These are phyloP conservation scores for Fulvia fulva DNA, from an alignment of 2,329 filamentous ascomycete species.

Conservation along the genomic window DNA sequence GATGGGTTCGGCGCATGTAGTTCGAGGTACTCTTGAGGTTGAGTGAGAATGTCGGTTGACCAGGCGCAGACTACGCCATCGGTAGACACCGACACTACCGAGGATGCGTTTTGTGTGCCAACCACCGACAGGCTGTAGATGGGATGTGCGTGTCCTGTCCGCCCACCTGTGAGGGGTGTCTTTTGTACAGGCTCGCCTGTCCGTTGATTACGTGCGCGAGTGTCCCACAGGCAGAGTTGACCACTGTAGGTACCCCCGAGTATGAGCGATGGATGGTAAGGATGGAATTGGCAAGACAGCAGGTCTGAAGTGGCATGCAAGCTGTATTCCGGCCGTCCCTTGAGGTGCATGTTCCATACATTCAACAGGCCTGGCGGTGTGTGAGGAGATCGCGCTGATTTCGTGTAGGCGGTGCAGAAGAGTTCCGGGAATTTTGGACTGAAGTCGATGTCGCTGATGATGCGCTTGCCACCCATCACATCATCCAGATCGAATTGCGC, in stretches of 20 bases:
- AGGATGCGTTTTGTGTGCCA: conserved; percentile 97
- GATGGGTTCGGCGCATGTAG: conserved; percentile 75
- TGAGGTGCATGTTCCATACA: conserved; percentile 95
- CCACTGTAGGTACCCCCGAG: conserved; percentile 95
- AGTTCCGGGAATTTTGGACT: conserved; percentile 89
- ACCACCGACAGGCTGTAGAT: conserved; percentile 95
- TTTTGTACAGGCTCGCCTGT: conserved; percentile 77
- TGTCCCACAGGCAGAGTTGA: conserved; percentile 96
- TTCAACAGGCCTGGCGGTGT: conserved; percentile 90
- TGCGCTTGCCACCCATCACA: conserved; percentile 94
- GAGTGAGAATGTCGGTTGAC: conserved; percentile 96
- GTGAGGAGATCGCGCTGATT: conserved; percentile 63
- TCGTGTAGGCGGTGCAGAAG: conserved; percentile 90
- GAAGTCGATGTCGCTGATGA: conserved; percentile 94
- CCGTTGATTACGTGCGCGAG: conserved; percentile 67
- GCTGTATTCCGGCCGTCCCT: conserved; percentile 90
- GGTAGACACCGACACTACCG: conserved; percentile 94
- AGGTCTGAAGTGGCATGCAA: conserved; percentile 97
- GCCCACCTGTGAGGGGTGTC: conserved; percentile 88
- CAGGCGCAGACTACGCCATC: conserved; percentile 96
- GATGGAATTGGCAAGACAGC: conserved; percentile 94
- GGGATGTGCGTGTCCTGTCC: conserved; percentile 77
- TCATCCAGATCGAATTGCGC: conserved; percentile 80
- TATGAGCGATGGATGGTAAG: conserved; percentile 94
- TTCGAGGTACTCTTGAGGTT: conserved; percentile 91